Evolutionary conservation across 2,329 filamentous ascomycete species (phyloP).

Genomic region (Colletotrichum aenigma): DNA sequence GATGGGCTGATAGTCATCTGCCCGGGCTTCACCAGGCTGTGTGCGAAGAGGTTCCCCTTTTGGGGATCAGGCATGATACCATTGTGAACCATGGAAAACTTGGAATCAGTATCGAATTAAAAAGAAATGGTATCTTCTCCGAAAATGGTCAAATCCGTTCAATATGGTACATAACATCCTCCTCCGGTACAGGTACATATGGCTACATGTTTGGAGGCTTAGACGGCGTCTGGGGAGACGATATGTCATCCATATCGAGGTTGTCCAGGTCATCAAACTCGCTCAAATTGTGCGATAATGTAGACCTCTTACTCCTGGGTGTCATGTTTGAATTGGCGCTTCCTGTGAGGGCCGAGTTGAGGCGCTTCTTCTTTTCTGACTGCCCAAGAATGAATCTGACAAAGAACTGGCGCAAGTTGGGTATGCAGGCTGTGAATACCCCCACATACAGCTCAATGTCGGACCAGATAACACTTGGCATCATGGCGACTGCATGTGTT

Average conservation of each 20-base stretch:
- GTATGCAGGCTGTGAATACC: slow-evolving; percentile 8
- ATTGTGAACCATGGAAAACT: not conserved
- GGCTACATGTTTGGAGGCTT: not conserved
- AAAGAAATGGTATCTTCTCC: not conserved
- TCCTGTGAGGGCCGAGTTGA: not conserved
- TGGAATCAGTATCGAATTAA: not conserved
- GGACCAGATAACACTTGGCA: slow-evolving; percentile 1
- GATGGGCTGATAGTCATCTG: not conserved
- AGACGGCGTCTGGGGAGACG: not conserved
- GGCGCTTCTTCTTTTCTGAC: slow-evolving; percentile 7
- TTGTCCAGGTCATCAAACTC: not conserved
- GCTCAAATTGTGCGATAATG: not conserved
- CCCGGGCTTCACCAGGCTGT: not conserved
- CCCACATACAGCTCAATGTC: slow-evolving; percentile 6
- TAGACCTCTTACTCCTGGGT: not conserved
- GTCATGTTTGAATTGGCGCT: not conserved
- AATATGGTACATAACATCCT: not conserved
- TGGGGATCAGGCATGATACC: not conserved
- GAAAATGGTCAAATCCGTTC: not conserved
- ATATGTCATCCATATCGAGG: not conserved
- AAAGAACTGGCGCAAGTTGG: slow-evolving; percentile 13
- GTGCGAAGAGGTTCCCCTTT: not conserved
- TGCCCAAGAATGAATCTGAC: not conserved
- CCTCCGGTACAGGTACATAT: not conserved
- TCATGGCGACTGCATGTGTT: not conserved